A percentile compares a stretch with the other conserved stretches of the same genome.
These are phyloP conservation scores for Pistacia integerrima DNA, from an alignment of 345 rosid genomes.

Conservation along the genomic window DNA sequence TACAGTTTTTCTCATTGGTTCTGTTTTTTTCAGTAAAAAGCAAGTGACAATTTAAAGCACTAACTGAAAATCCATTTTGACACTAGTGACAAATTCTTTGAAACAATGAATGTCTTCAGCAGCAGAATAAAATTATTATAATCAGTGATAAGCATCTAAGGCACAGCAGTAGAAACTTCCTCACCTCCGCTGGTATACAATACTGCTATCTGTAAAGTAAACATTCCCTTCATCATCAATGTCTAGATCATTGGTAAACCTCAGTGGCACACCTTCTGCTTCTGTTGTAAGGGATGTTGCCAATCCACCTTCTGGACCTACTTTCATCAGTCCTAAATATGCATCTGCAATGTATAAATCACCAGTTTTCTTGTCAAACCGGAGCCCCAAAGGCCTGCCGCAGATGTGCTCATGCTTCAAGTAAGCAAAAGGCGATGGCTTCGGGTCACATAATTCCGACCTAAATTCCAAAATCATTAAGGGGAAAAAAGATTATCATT, in stretches of 20 bases:
- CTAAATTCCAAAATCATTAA: conserved; percentile 36
- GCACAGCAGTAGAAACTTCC: background rate
- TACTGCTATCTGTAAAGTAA: conserved; percentile 94
- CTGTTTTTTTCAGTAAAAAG: background rate
- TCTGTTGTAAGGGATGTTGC: conserved; percentile 71
- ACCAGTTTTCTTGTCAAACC: conserved; percentile 75
- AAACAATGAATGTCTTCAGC: background rate
- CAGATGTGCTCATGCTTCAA: conserved; percentile 87
- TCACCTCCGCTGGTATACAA: conserved; percentile 71
- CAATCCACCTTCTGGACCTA: conserved; percentile 88
- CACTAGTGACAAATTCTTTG: background rate
- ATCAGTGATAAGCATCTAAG: background rate
- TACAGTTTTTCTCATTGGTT: background rate
- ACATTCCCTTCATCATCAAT: conserved; percentile 81
- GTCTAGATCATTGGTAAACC: conserved; percentile 90
- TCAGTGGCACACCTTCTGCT: conserved; percentile 54
- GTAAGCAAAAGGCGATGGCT: conserved; percentile 65
- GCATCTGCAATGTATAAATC: conserved; percentile 82
- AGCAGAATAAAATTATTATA: background rate
- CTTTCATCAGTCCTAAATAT: conserved; percentile 86
- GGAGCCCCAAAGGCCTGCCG: conserved; percentile 90
- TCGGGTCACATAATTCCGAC: conserved; percentile 71
- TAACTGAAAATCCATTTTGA: background rate
- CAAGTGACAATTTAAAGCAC: no score
- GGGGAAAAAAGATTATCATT: background rate